Evolutionary conservation across 2,329 filamentous ascomycete species (phyloP), one percentile per base, ranked within the genome.

Genomic region (Diaporthe longicolla): DNA sequence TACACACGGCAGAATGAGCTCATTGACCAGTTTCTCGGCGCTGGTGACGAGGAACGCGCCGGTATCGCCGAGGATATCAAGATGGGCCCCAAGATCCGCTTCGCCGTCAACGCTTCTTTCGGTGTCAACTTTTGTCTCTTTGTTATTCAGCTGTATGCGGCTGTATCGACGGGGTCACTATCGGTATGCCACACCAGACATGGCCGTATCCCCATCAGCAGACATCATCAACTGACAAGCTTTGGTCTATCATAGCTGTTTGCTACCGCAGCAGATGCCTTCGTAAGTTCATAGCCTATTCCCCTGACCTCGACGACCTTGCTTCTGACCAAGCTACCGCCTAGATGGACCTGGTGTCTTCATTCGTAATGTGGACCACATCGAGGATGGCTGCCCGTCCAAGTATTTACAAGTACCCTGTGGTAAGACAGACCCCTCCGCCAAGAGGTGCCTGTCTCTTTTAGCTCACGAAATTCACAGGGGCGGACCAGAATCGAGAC

Each of bases 221-320:
- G 32, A 43, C 68, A 45, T 37, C 73, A 29, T 63, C 26, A 32
- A 61, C 68, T 63, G 10, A 68, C 63, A 40, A 5, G 48, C 45
- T 26, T 19, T 19, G 45, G n/a, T 21, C n/a, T 77, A 24, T 77
- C 83, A 19, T 40, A 68, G 81, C 85, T 92, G 26, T 91, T 92
- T 75, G 90, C 90, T 21, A 92, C 90, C n/a, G 88, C 91, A 35
- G 90, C 91, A 58, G 90, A 92, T 82, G 90, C 90, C 7, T 91
- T 91, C 80, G 85, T 87, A 77, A 79, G 85, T 75, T 32, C 21
- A 55, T 26, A 65, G 65, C 52, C 24, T 54, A 55, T 45, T 15
- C 15, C 24, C 13, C 5, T 19, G 5, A 65, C 17, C 32, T 24
- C 35, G 13, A 43, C 13, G 17, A 19, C 10, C 19, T 17, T 73